Base-by-base conservation (phyloP, 768 basidiomycete genomes). In the Lactarius tabidus region DNA sequence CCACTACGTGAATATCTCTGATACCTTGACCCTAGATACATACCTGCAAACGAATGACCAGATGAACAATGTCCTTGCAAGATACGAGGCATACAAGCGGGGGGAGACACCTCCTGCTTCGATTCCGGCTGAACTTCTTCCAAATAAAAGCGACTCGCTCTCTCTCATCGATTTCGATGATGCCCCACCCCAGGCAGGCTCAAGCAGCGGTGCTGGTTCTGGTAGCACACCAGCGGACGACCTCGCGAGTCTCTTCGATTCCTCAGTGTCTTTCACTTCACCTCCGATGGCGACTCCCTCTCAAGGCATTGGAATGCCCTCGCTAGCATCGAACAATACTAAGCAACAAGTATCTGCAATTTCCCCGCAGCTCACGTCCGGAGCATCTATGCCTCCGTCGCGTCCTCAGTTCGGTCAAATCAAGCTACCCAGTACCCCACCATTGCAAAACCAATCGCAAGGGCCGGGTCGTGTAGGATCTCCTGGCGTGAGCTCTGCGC, bases 11-110 rank as follows among this genome's bases (percentile, higher is more conserved):
- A 43, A 38, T 64, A 38, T 63, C 59, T 64, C 48, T 57, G 45
- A 39, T 8, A 12, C 14, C 18, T 56, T n/a, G 12, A 17, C n/a
- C 23, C 2, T 71, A 94, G 95, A 95, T 66, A 93, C 93, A 2
- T 90, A 97, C 74, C 80, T 99, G 20, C 86, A 98, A 74, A 95
- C 95, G 66, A 99, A 99, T 75, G 97, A 99, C 76, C 91, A 97
- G 72, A 95, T 99, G 76, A 99, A 99, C 77, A 90, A 85, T 23
- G 93, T 95, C 17, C 76, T 98, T 17, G 82, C 84, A 33, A 89
- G 96, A 28, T 98, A 95, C 74, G 94, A 98, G 64, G 88, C 93
- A 0, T 98, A 90, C 82, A 93, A 93, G 77, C 86, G 84, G 63
- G 97, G 97, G 58, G 95, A 99, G 77, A 95, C 86, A 73, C 78